Conservation (phyloP, 331 rosid genomes). For the Cydonia oblonga region DNA sequence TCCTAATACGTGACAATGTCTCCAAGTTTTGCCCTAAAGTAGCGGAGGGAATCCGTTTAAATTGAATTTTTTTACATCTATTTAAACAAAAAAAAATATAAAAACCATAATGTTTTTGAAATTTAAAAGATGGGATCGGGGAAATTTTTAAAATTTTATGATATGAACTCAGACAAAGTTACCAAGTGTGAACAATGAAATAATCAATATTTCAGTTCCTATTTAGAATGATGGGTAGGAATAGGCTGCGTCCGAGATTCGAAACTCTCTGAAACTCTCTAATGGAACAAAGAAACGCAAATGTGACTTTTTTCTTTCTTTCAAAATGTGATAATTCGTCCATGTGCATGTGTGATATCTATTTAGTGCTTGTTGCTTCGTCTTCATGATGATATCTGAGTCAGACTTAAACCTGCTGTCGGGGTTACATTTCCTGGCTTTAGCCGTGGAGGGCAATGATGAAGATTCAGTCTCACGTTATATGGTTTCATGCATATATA, state of each 20-base stretch:
- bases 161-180: not conserved
- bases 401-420: not conserved
- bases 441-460: not conserved
- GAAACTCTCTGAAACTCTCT: not conserved
- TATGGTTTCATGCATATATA: not conserved
- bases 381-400: not conserved
- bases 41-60: slow-evolving; percentile 41
- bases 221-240: not conserved
- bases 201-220: no score
- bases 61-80: slow-evolving; percentile 31
- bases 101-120: slow-evolving; percentile 15
- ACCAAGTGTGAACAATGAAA: not conserved
- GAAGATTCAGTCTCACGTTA: not conserved
- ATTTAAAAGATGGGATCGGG: no score
- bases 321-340: not conserved
- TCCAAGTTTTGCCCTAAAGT: slow-evolving; percentile 36
- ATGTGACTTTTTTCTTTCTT: no score
- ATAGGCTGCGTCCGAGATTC: not conserved
- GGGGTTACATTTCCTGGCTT: not conserved
- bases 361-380: not conserved
- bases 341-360: not conserved
- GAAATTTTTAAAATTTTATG: slow-evolving; percentile 10
- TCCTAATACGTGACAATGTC: slow-evolving; percentile 25
- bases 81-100: not conserved
- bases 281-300: not conserved